Evolutionary conservation across 78 protist genomes (phyloP).

Genomic region (Dictyostelium discoideum): dicty_2.7 NC_007089.4:1604001-1604500

Average conservation of each 20-base stretch:
- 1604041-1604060: neutral
- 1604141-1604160: neutral
- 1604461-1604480: neutral
- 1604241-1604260: neutral
- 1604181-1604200: neutral
- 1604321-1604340: conserved; percentile 64
- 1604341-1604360: conserved; percentile 59
- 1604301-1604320: conserved; percentile 44
- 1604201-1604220: neutral
- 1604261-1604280: neutral
- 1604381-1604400: conserved; percentile 39
- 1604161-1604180: neutral
- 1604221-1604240: neutral
- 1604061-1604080: neutral
- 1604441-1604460: conserved; percentile 10
- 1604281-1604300: conserved; percentile 1
- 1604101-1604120: neutral
- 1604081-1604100: neutral
- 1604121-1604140: neutral
- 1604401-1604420: conserved; percentile 64
- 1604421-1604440: conserved; percentile 42
- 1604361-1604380: conserved; percentile 39
- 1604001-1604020: neutral
- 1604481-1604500: neutral
- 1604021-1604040: neutral